Evolutionary conservation across 176 grass and related monocot genomes (phyloP).

Genomic region (Cenchrus purpureus): DNA sequence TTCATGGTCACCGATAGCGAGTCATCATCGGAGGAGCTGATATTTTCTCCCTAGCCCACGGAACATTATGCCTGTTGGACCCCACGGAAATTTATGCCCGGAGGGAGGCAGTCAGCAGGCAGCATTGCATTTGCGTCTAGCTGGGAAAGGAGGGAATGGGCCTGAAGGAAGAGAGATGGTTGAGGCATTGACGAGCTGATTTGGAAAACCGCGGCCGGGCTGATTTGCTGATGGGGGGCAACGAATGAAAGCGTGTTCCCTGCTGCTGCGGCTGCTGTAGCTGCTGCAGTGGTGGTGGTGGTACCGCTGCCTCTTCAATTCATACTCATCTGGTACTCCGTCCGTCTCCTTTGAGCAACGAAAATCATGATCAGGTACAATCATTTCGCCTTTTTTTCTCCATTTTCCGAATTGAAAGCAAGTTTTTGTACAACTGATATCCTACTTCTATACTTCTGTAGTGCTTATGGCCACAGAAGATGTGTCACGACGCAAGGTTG

Average conservation of each 20-base stretch:
- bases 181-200: slow-evolving; percentile 15
- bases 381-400: not conserved
- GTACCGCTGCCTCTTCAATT: not conserved
- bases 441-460: not conserved
- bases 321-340: not conserved
- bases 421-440: not conserved
- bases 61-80: not conserved
- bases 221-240: no score
- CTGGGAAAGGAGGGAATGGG: not conserved
- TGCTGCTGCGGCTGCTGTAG: not conserved
- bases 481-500: no score
- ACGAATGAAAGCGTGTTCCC: not conserved
- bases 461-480: no score
- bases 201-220: slow-evolving; percentile 20
- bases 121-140: not conserved
- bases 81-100: slow-evolving; percentile 18
- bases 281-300: not conserved
- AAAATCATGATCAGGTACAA: not conserved
- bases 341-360: not conserved
- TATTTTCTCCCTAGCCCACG: not conserved
- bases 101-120: not conserved
- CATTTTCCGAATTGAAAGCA: not conserved
- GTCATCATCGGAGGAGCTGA: not conserved
- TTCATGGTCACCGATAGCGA: no score
- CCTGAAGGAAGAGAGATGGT: not conserved